These are phyloP conservation scores for Penicillium concentricum DNA, from an alignment of 2,329 filamentous ascomycete species.

Conservation along the genomic window DNA sequence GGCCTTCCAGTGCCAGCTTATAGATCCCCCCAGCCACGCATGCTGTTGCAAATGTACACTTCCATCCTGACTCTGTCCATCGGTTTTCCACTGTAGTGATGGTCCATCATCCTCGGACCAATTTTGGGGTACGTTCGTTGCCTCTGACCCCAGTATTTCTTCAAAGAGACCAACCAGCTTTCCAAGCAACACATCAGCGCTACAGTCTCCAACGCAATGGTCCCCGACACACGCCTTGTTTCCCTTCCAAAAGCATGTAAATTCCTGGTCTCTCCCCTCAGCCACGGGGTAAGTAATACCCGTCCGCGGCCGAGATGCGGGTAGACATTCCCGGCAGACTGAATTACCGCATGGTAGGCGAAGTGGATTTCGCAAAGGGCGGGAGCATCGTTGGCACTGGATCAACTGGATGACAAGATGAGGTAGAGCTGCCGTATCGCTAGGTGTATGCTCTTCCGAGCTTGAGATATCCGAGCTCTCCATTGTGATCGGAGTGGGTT, in stretches of 20 bases:
- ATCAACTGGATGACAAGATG: constrained; percentile 69
- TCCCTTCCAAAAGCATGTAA: constrained; percentile 64
- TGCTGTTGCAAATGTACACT: constrained; percentile 8
- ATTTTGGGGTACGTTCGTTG: background rate
- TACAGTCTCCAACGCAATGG: constrained; percentile 75
- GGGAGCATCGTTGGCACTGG: constrained; percentile 74
- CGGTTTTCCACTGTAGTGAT: constrained; percentile 29
- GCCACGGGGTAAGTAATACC: constrained; percentile 76
- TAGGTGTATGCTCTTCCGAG: constrained; percentile 34
- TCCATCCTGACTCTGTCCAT: constrained; percentile 2
- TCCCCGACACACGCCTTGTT: constrained; percentile 60
- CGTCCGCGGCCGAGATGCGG: constrained; percentile 60
- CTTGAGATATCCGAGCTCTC: constrained; percentile 11
- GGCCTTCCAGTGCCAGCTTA: constrained; percentile 61
- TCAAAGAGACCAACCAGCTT: constrained; percentile 66
- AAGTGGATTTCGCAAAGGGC: constrained; percentile 65
- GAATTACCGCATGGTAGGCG: constrained; percentile 80
- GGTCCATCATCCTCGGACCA: constrained; percentile 33
- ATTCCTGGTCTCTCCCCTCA: constrained; percentile 65
- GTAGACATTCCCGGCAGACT: constrained; percentile 73
- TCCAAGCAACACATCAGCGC: constrained; percentile 70
- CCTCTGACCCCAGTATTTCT: constrained; percentile 21
- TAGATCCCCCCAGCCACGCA: constrained; percentile 62
- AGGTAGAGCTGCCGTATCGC: constrained; percentile 55
- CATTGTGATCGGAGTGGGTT: constrained; percentile 9